Evolutionary conservation across 106 monocot genomes (phyloP).

Genomic region (Platanthera zijinensis): DNA sequence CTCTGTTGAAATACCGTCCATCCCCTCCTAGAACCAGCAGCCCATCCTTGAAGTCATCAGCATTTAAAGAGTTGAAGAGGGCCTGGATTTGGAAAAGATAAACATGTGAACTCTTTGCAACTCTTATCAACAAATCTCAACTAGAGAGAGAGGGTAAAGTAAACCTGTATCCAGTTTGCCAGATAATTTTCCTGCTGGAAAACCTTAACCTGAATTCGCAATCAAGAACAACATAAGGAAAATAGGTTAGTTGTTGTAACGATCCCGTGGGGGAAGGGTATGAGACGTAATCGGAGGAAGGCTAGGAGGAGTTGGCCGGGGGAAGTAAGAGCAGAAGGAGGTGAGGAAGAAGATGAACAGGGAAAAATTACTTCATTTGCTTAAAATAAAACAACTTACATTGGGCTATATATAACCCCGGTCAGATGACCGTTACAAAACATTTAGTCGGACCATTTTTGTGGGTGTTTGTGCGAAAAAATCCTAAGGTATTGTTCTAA

Average conservation of each 20-base stretch:
- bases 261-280: too few species aligned
- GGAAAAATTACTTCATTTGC: too few species aligned
- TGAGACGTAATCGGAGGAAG: too few species aligned
- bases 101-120: background rate
- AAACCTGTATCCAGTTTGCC: constrained; percentile 96
- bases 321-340: too few species aligned
- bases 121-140: background rate
- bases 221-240: background rate
- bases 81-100: constrained; percentile 38
- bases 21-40: constrained; percentile 88
- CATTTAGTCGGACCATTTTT: too few species aligned
- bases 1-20: constrained; percentile 92
- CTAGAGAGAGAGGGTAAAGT: background rate
- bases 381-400: too few species aligned
- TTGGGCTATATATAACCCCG: too few species aligned
- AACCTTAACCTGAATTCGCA: constrained; percentile 70
- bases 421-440: too few species aligned
- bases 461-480: too few species aligned
- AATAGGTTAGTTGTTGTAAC: background rate
- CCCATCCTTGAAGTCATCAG: constrained; percentile 71
- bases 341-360: too few species aligned
- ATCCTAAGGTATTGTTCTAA: too few species aligned
- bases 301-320: too few species aligned
- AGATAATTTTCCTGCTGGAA: constrained; percentile 85
- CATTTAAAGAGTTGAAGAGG: constrained; percentile 75